These are phyloP conservation scores for Aspergillus brasiliensis DNA, from an alignment of 2,329 filamentous ascomycete genomes.

Conservation along the genomic window DNA sequence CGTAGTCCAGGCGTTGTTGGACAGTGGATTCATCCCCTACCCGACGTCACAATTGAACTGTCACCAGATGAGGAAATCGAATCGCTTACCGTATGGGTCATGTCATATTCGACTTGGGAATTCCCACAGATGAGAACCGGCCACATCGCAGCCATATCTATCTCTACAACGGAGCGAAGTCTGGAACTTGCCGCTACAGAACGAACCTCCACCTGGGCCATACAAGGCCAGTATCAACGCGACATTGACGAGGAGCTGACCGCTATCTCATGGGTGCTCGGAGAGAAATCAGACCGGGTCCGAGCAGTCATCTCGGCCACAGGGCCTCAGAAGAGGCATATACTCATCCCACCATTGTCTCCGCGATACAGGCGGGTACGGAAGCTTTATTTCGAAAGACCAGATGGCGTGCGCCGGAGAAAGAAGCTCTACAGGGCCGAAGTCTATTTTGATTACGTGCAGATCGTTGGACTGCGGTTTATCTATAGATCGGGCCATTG, in stretches of 20 bases:
- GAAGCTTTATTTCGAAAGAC: conserved; percentile 13
- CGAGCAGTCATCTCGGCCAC: conserved; percentile 13
- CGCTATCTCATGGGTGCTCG: conserved; percentile 16
- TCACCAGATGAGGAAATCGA: conserved; percentile 4
- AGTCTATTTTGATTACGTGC: not conserved
- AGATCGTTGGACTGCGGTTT: conserved; percentile 7
- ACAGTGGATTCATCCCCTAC: conserved; percentile 12
- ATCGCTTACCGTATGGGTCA: conserved; percentile 11
- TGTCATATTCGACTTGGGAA: not conserved
- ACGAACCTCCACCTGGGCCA: too few species aligned
- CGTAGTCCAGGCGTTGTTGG: conserved; percentile 11
- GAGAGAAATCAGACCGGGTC: not conserved
- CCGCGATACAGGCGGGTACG: conserved; percentile 13
- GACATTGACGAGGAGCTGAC: conserved; percentile 5
- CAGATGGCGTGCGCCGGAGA: not conserved
- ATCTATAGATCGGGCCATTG: conserved; percentile 1
- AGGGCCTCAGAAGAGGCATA: too few species aligned
- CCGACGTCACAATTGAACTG: conserved; percentile 1
- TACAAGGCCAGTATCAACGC: conserved; percentile 3
- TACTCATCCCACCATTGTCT: not conserved
- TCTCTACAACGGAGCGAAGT: too few species aligned
- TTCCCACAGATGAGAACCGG: not conserved
- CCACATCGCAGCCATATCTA: conserved; percentile 7
- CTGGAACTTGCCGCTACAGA: too few species aligned
- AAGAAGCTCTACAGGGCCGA: conserved; percentile 1